phyloP scores from a whole-genome alignment of 2,329 filamentous ascomycete species.

The Colletotrichum lini region DNA sequence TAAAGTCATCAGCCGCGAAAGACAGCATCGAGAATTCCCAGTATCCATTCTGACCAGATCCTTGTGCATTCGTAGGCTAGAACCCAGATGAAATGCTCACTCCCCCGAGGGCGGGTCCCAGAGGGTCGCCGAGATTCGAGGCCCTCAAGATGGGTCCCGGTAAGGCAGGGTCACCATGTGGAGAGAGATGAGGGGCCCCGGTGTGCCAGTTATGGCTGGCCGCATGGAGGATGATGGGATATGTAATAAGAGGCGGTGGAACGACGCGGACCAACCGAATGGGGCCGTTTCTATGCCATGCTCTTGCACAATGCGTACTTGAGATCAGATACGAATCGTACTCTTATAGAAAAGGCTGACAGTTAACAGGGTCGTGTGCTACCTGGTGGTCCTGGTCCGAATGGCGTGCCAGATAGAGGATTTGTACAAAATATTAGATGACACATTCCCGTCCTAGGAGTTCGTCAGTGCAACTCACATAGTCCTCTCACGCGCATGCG shows the following conservation, averaged over 20 bases:
- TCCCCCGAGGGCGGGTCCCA: conserved; percentile 25
- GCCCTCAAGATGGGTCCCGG: conserved; percentile 33
- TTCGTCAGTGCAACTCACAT: conserved; percentile 7
- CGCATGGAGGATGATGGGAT: conserved; percentile 13
- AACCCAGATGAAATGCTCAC: conserved; percentile 16
- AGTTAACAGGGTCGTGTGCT: background rate
- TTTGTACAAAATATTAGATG: background rate
- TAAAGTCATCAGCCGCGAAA: conserved; percentile 23
- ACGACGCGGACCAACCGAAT: conserved; percentile 13
- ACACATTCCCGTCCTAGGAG: background rate
- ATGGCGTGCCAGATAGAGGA: background rate
- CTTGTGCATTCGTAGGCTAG: background rate
- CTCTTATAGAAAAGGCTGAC: background rate
- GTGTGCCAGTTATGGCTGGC: conserved; percentile 6
- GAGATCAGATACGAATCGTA: background rate
- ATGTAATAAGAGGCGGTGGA: background rate
- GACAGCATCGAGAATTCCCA: background rate
- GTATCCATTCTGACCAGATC: background rate
- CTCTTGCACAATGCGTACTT: background rate
- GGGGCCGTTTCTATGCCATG: background rate
- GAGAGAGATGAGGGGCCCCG: conserved; percentile 21
- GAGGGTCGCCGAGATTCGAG: conserved; percentile 26
- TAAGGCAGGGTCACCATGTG: conserved; percentile 35
- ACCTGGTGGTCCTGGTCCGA: background rate
- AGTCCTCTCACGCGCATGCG: conserved; percentile 15